A percentile compares a stretch with the other conserved stretches of the same genome.
These are phyloP conservation scores for Pneumocystis canis DNA, from an alignment of 1,139 yeast species.

Conservation along the genomic window DNA sequence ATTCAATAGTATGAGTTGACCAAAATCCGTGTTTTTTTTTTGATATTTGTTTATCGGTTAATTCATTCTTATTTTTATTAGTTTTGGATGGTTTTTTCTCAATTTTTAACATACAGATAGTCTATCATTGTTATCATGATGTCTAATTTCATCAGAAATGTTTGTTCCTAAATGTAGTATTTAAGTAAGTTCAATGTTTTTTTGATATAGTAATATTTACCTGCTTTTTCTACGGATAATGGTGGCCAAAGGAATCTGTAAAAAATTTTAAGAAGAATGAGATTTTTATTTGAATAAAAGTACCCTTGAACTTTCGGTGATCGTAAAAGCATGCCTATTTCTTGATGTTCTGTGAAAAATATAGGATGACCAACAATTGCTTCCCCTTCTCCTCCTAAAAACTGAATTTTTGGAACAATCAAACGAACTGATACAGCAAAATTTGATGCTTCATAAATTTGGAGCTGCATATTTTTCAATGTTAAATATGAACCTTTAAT, in stretches of 20 bases:
- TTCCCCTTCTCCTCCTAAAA: background rate
- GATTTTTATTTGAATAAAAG: background rate
- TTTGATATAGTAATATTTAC: background rate
- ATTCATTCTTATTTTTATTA: background rate
- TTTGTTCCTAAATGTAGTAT: background rate
- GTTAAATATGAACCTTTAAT: background rate
- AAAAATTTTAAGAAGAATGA: background rate
- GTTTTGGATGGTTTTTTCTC: background rate
- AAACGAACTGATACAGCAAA: background rate
- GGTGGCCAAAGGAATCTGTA: background rate
- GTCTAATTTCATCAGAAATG: background rate
- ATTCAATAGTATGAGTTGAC: background rate
- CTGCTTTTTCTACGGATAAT: background rate
- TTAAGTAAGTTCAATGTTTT: background rate
- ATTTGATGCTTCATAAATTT: background rate
- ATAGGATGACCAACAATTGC: background rate
- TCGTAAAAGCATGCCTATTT: background rate
- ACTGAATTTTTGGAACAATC: background rate
- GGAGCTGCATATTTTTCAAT: background rate
- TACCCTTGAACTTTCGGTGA: background rate
- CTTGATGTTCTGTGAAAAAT: background rate
- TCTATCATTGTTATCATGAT: background rate
- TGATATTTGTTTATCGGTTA: background rate
- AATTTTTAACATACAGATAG: background rate
- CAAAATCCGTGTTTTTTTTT: background rate